Evolutionary conservation across 202 grass and related monocot genomes (phyloP).

Genomic region (Elaeis oleifera): DNA sequence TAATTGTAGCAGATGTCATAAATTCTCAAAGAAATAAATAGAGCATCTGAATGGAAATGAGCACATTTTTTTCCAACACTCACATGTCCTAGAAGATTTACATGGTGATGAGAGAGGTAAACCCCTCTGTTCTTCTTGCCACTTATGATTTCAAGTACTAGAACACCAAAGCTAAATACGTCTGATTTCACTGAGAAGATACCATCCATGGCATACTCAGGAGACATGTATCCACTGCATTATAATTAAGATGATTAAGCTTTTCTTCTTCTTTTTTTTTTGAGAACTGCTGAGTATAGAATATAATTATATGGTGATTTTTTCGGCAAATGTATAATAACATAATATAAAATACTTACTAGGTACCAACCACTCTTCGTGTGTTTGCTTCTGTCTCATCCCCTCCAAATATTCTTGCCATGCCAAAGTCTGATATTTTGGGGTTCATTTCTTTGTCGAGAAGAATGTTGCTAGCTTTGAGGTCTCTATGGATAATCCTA

Average conservation of each 20-base stretch:
- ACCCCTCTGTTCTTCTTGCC: background rate
- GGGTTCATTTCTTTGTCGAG: slow-evolving; percentile 2
- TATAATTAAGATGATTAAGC: background rate
- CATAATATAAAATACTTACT: background rate
- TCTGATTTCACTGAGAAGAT: background rate
- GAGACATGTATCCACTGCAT: slow-evolving; percentile 9
- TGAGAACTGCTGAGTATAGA: background rate
- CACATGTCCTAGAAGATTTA: slow-evolving; percentile 1
- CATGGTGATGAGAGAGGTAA: background rate
- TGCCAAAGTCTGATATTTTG: slow-evolving; percentile 10
- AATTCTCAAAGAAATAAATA: background rate
- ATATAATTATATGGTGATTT: background rate
- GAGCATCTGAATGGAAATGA: background rate
- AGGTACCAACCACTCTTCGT: background rate
- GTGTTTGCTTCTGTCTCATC: slow-evolving; percentile 6
- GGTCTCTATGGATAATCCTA: slow-evolving; percentile 2
- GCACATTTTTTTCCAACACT: background rate
- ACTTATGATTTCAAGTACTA: slow-evolving; percentile 5
- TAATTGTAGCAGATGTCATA: background rate
- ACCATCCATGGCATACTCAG: slow-evolving; percentile 1
- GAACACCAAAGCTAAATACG: slow-evolving; percentile 5
- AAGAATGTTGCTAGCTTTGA: slow-evolving; percentile 10
- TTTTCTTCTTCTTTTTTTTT: too few species aligned
- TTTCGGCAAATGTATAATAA: too few species aligned
- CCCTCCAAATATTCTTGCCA: slow-evolving; percentile 10